Evolutionary conservation across 2,329 filamentous ascomycete species (phyloP).

Genomic region (Uncinocarpus reesii): DNA sequence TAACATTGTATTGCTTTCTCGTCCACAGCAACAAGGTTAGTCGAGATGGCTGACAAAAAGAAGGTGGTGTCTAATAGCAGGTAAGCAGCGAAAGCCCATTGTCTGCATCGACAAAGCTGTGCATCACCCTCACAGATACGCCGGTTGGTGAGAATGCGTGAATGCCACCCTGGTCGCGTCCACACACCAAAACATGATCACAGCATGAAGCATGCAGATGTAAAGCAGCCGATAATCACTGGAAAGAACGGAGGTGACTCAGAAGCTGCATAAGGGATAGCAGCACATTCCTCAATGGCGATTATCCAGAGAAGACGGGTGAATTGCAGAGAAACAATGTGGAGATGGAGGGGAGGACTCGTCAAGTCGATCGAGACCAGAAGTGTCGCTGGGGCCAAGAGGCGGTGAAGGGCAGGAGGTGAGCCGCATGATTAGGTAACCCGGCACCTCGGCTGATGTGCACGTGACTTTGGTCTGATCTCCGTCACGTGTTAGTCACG

Average conservation of each 20-base stretch:
- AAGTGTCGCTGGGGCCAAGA: slow-evolving; percentile 14
- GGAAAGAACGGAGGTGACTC: background rate
- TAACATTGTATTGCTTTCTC: slow-evolving; percentile 25
- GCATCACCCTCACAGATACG: background rate
- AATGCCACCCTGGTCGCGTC: background rate
- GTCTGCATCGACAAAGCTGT: slow-evolving; percentile 4
- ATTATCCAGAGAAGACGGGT: slow-evolving; percentile 5
- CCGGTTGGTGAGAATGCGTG: background rate
- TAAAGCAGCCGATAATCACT: background rate
- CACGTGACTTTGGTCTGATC: background rate
- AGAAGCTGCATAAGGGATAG: background rate
- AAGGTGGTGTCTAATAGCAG: slow-evolving; percentile 1
- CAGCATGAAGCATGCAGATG: background rate
- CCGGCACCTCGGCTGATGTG: background rate
- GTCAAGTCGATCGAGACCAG: slow-evolving; percentile 1
- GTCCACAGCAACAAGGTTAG: background rate
- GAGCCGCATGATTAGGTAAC: slow-evolving; percentile 5
- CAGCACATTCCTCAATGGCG: background rate
- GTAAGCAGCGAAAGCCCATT: slow-evolving; percentile 10
- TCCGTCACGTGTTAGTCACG: background rate
- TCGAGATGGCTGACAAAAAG: background rate
- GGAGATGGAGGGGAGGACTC: slow-evolving; percentile 2
- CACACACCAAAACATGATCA: background rate
- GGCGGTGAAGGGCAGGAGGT: slow-evolving; percentile 13
- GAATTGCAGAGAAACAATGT: slow-evolving; percentile 2